phyloP scores from a whole-genome alignment of 371 early-diverging fungal genomes.

The Phascolomyces articulosus region DNA sequence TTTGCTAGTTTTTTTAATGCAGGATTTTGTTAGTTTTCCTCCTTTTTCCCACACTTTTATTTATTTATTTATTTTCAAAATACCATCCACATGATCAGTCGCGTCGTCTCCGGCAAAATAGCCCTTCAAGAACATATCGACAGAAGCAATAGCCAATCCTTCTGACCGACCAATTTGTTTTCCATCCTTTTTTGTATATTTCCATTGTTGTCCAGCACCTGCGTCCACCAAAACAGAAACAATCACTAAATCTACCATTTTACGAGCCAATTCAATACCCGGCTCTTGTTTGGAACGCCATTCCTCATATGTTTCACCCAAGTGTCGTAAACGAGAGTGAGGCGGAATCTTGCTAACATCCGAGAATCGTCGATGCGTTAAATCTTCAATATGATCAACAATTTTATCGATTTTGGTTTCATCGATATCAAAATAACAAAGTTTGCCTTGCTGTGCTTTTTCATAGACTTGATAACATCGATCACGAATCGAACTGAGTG shows the following conservation, averaged over 20 bases:
- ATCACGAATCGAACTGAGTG: slow-evolving; percentile 81
- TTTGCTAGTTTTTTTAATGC: slow-evolving; percentile 36
- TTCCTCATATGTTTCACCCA: slow-evolving; percentile 60
- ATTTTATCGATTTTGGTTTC: slow-evolving; percentile 62
- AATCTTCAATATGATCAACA: slow-evolving; percentile 64
- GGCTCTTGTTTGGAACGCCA: slow-evolving; percentile 37
- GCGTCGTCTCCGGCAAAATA: slow-evolving; percentile 54
- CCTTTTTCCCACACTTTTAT: not conserved
- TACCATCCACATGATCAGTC: slow-evolving; percentile 78
- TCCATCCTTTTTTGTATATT: slow-evolving; percentile 52
- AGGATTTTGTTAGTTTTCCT: not conserved
- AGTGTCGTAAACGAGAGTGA: slow-evolving; percentile 90
- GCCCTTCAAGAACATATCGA: slow-evolving; percentile 86
- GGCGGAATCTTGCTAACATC: slow-evolving; percentile 72
- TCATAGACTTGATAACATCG: slow-evolving; percentile 69
- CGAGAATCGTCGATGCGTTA: slow-evolving; percentile 78
- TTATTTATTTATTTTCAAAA: slow-evolving; percentile 7
- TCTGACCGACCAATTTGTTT: slow-evolving; percentile 73
- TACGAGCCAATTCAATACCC: slow-evolving; percentile 63
- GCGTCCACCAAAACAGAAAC: slow-evolving; percentile 94
- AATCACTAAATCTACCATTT: slow-evolving; percentile 83
- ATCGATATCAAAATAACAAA: slow-evolving; percentile 73
- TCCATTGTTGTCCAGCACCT: slow-evolving; percentile 89
- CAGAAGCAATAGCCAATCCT: slow-evolving; percentile 87
- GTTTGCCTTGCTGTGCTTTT: slow-evolving; percentile 50